Evolutionary conservation across 768 basidiomycete species (phyloP).

Genomic region (Floccularia luteovirens): DNA sequence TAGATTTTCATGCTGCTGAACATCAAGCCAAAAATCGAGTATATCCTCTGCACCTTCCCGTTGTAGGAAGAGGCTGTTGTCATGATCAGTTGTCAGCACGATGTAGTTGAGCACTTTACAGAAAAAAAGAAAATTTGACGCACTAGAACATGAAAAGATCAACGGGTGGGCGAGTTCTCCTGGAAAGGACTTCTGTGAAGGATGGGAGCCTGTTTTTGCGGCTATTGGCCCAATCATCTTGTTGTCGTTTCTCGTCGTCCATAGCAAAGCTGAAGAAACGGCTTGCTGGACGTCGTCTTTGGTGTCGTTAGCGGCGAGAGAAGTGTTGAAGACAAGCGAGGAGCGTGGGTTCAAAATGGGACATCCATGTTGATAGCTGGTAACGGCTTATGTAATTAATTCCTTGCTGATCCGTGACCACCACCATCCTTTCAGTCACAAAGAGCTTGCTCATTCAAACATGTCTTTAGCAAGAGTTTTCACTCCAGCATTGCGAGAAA

Average conservation of each 20-base stretch:
- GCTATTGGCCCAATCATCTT: constrained; percentile 69
- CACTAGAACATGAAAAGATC: constrained; percentile 99
- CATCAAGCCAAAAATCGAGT: constrained; percentile 98
- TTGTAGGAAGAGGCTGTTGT: constrained; percentile 81
- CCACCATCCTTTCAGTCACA: constrained; percentile 5
- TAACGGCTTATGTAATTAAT: constrained; percentile 27
- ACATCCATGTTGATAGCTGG: constrained; percentile 26
- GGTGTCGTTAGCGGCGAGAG: constrained; percentile 15
- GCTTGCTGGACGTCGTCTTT: constrained; percentile 15
- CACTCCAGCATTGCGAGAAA: constrained; percentile 72
- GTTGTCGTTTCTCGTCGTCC: constrained; percentile 48
- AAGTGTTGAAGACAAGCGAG: constrained; percentile 16
- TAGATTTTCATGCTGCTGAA: constrained; percentile 98
- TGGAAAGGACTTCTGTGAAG: constrained; percentile 84
- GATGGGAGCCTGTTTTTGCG: constrained; percentile 78
- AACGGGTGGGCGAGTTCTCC: constrained; percentile 88
- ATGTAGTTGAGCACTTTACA: not conserved
- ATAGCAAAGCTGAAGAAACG: constrained; percentile 13
- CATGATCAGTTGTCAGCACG: not conserved
- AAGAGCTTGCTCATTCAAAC: constrained; percentile 10
- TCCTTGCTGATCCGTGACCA: constrained; percentile 7
- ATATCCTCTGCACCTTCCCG: constrained; percentile 95
- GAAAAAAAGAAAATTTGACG: constrained; percentile 26
- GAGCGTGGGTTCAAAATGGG: too few species aligned
- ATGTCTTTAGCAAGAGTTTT: constrained; percentile 71